phyloP scores from a whole-genome alignment of 805 yeast species.

The Saccharomycopsis selenospora region DNA sequence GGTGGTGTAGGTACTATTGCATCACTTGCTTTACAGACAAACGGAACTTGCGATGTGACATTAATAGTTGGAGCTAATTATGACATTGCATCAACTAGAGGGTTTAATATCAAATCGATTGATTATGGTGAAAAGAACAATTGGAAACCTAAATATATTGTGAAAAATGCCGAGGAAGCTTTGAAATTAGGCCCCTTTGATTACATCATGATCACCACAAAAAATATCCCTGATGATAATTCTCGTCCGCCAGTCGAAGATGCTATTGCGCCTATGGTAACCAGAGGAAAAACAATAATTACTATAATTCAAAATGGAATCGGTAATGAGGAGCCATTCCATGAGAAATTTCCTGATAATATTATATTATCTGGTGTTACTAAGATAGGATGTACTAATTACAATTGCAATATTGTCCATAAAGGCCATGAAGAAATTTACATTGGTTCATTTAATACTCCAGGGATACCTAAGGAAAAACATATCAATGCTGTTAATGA shows the following conservation, averaged over 20 bases:
- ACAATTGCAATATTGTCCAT: conserved; percentile 42
- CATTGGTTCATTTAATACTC: conserved; percentile 45
- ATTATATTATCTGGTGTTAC: conserved; percentile 54
- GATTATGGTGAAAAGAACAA: conserved; percentile 49
- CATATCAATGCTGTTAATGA: conserved; percentile 31
- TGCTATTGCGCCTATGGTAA: conserved; percentile 41
- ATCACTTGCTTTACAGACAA: conserved; percentile 50
- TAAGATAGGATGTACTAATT: conserved; percentile 50
- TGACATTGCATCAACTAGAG: conserved; percentile 40
- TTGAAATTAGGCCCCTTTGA: conserved; percentile 38
- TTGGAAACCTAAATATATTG: conserved; percentile 53
- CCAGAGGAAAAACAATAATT: conserved; percentile 36
- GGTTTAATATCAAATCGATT: conserved; percentile 50
- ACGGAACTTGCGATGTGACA: conserved; percentile 45
- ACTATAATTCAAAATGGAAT: conserved; percentile 61
- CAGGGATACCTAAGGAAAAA: conserved; percentile 26
- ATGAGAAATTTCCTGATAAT: conserved; percentile 40
- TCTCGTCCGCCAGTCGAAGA: conserved; percentile 38
- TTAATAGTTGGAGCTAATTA: conserved; percentile 60
- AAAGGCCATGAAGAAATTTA: conserved; percentile 41
- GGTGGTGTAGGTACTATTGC: conserved; percentile 83
- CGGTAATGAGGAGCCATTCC: conserved; percentile 52
- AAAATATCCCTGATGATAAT: conserved; percentile 57
- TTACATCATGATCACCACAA: conserved; percentile 53
- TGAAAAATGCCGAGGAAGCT: conserved; percentile 40